Percentiles rank a stretch among this genome's conserved stretches.
These are phyloP conservation scores for Parmelia sp. DNA, from an alignment of 495 filamentous ascomycete genomes.

Conservation along the genomic window DNA sequence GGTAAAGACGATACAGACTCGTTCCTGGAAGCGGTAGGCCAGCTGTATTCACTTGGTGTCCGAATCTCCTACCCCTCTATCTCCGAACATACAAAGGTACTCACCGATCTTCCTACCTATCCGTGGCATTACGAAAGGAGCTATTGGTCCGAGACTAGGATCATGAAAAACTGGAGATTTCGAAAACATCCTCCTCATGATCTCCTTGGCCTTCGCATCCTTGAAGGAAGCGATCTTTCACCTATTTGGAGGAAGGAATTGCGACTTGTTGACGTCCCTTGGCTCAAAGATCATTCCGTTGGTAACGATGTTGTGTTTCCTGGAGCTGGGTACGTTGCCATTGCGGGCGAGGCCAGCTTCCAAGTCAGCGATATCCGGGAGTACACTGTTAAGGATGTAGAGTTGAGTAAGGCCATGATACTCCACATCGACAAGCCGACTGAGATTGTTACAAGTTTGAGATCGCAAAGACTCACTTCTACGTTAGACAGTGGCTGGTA, in stretches of 20 bases:
- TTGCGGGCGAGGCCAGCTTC: neutral
- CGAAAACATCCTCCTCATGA: neutral
- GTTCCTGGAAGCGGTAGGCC: no score
- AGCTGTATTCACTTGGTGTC: no score
- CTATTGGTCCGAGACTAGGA: neutral
- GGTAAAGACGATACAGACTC: no score
- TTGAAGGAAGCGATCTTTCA: neutral
- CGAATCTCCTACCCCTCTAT: no score
- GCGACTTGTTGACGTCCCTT: neutral
- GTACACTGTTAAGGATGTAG: neutral
- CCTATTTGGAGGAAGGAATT: neutral
- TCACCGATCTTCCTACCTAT: neutral
- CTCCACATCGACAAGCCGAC: neutral
- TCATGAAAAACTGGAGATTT: neutral
- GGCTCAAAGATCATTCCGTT: neutral
- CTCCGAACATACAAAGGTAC: no score
- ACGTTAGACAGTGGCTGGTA: constrained; percentile 31
- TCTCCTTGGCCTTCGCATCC: neutral
- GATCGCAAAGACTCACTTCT: constrained; percentile 25
- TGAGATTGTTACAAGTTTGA: constrained; percentile 25
- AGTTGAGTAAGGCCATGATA: constrained; percentile 19
- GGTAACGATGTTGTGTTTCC: neutral
- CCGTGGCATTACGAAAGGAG: neutral
- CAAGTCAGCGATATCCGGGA: neutral
- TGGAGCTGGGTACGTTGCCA: neutral